Evolutionary conservation across 768 basidiomycete genomes (phyloP).

Genomic region (Sporobolomyces pararoseus): DNA sequence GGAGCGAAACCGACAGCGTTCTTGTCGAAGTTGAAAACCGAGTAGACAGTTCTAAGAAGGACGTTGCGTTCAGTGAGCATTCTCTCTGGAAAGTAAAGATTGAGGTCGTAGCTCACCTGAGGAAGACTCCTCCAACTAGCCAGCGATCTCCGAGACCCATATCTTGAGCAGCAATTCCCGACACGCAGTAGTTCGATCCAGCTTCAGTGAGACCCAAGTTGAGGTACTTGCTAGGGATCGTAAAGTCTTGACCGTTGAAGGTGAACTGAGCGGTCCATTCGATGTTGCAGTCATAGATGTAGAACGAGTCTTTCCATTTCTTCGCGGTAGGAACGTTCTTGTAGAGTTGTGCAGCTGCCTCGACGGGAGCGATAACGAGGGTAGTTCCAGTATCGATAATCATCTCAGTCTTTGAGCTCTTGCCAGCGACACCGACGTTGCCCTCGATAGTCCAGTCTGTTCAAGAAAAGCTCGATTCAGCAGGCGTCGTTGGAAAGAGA

Average conservation of each 20-base stretch:
- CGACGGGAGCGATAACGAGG: constrained; percentile 43
- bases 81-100: not conserved
- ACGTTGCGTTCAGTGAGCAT: not conserved
- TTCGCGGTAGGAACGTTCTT: constrained; percentile 53
- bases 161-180: constrained; percentile 36
- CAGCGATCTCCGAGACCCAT: constrained; percentile 34
- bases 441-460: constrained; percentile 48
- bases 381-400: constrained; percentile 44
- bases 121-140: constrained; percentile 1
- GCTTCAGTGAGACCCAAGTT: constrained; percentile 51
- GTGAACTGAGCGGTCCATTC: not conserved
- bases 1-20: constrained; percentile 42
- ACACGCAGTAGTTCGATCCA: constrained; percentile 32
- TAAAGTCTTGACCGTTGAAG: constrained; percentile 11
- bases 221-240: constrained; percentile 38
- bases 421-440: constrained; percentile 45
- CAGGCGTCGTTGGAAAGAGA: constrained; percentile 10
- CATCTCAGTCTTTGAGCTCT: constrained; percentile 35
- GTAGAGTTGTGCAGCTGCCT: constrained; percentile 49
- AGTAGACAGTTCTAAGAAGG: constrained; percentile 27
- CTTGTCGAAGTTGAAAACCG: constrained; percentile 34
- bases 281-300: constrained; percentile 45
- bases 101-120: not conserved
- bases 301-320: constrained; percentile 44
- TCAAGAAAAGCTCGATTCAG: too few relatives aligned